Base-by-base conservation (phyloP, 108 stramenopile genomes). In the Fragilariopsis cylindrus region DNA sequence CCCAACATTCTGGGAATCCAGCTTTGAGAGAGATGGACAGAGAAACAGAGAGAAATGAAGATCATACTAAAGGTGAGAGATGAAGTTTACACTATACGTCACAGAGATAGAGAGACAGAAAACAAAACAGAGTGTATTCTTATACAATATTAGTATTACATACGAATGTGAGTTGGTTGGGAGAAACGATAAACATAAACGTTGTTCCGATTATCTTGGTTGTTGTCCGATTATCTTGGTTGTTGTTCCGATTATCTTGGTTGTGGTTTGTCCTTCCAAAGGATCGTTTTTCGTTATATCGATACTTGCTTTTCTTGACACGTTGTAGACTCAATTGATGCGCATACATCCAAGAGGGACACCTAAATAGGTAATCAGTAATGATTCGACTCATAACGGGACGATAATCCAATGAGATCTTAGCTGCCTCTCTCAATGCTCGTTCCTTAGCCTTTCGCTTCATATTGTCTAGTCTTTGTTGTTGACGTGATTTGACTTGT, bases 301-400 rank as follows among this genome's bases (percentile, higher is more conserved):
- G 50, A 30, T 62, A 50, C 39, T 65, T 65, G 8, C 58, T 47
- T 60, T 76, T 73, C 30, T 60, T 49, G 44, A 79, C 78, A 48
- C 88, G 83, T 66, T 68, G 48, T 18, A 58, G 74, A 47, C 77
- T 83, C 21, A 90, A 57, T 3, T 84, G 62, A 46, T 92, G 89
- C 7, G 90, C 88, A 60, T 70, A 82, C 50, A 85, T 84, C 84
- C 90, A 88, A 19, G 69, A 85, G 7, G 94, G 92, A 57, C 94
- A 96, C 7, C 92, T 80, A 81, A 96, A 96, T 21, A 96, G 77
- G 70, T 96, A 96, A 70, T 96, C 94, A 63, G 84, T 83, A 57
- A 96, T 84, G 77, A 96, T 96, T 47, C 83, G 78, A 19, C 85
- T 85, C 85, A 89, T 84, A 43, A 93, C 92, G 47, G 87, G 89